Conservation (phyloP, 148 eudicot genomes). For the Mesembryanthemum crystallinum region DNA sequence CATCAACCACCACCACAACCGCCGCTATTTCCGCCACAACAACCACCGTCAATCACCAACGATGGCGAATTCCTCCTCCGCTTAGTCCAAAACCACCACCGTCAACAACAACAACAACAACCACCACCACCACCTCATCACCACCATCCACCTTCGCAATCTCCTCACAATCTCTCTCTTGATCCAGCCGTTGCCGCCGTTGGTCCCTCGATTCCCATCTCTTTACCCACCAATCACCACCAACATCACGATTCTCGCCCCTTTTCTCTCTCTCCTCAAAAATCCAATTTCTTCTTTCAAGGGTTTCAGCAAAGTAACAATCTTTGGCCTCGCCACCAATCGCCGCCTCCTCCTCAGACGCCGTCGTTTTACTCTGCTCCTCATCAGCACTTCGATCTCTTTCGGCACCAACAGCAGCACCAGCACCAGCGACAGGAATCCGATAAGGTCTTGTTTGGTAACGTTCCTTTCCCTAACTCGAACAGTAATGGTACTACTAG, state of each 20-base stretch:
- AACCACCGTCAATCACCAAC: conserved; percentile 36
- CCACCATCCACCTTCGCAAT: conserved; percentile 1
- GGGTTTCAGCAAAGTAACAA: conserved; percentile 38
- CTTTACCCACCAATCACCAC: conserved; percentile 25
- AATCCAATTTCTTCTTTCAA: conserved; percentile 37
- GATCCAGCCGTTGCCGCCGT: conserved; percentile 81
- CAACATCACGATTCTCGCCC: conserved; percentile 17
- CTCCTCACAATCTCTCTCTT: conserved; percentile 28
- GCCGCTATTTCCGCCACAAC: not conserved
- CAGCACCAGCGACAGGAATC: conserved; percentile 29
- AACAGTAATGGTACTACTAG: not conserved
- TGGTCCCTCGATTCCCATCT: conserved; percentile 47
- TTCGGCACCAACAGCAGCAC: conserved; percentile 25
- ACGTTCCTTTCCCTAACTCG: conserved; percentile 1
- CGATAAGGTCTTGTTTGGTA: conserved; percentile 42
- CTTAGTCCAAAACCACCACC: conserved; percentile 44
- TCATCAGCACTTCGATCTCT: conserved; percentile 33
- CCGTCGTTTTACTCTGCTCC: conserved; percentile 28
- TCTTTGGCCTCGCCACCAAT: conserved; percentile 36
- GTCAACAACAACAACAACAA: conserved; percentile 2
- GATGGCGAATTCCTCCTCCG: conserved; percentile 70
- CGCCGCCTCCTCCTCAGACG: conserved; percentile 25
- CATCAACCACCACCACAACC: not conserved
- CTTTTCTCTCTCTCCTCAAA: conserved; percentile 24
- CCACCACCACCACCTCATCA: conserved; percentile 29